Conservation (phyloP, 2,329 filamentous ascomycete species). For the Phyllosticta capitalensis region DNA sequence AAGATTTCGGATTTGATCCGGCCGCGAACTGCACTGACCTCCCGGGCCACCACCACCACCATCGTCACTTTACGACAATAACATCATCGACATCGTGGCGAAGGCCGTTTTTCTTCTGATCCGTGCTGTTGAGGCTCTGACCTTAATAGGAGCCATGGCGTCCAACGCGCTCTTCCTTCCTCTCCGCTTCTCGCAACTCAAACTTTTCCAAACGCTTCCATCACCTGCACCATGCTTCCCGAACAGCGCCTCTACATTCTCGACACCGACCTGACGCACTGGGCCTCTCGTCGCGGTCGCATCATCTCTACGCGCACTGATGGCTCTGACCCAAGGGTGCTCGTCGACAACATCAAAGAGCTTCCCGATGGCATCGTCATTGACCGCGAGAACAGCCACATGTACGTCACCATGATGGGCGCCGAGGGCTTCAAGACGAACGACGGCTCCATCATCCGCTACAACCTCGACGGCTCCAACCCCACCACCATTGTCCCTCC, state of each 20-base stretch:
- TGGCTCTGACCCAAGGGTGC: conserved; percentile 6
- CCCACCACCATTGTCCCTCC: conserved; percentile 33
- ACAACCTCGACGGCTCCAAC: conserved; percentile 43
- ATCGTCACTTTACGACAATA: neutral
- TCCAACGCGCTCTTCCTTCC: neutral
- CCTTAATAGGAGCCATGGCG: neutral
- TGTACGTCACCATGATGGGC: conserved; percentile 25
- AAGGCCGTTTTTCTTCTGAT: neutral
- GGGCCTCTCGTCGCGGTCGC: conserved; percentile 7
- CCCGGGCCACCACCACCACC: neutral
- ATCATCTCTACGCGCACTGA: conserved; percentile 14
- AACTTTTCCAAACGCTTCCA: neutral
- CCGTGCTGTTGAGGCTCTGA: neutral
- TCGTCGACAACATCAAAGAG: conserved; percentile 9
- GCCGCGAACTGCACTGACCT: neutral
- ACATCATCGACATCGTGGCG: neutral
- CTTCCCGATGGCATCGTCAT: conserved; percentile 27
- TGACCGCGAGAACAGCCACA: conserved; percentile 13
- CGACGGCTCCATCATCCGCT: conserved; percentile 36
- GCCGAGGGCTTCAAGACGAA: conserved; percentile 13
- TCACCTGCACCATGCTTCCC: neutral
- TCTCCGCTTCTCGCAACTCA: neutral
- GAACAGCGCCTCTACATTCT: conserved; percentile 11
- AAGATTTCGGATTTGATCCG: neutral
- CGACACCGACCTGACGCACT: conserved; percentile 11